Base-by-base conservation (phyloP, 2,329 filamentous ascomycete genomes). In the Verticillium zaregamsianum region DNA sequence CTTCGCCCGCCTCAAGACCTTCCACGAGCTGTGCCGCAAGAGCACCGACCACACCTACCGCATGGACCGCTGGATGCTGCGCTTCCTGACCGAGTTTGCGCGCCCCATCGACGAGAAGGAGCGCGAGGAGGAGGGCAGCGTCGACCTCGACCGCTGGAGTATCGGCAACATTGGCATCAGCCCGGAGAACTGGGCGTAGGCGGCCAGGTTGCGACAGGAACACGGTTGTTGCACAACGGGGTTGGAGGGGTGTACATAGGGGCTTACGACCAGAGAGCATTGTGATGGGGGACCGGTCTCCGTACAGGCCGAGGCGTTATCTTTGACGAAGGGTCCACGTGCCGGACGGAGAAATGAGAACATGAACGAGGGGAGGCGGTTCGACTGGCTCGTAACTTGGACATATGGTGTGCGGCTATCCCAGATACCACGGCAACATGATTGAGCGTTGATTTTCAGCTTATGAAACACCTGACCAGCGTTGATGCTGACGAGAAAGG, bases 31-130 rank as follows among this genome's bases (percentile, higher is more conserved):
- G 2, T 81, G 78, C 64, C 69, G 71, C 52, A 70, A 69, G 37
- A 73, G 69, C 20, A 74, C 72, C 64, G 73, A 75, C 62, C 71
- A 71, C 2, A 73, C 70, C 49, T 79, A 79, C 63, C 66, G 72
- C 17, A 70, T 79, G 70, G 77, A 79, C 66, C 65, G 69, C 59
- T 80, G 77, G 77, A 75, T 79, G 73, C 67, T 79, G 33, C 68
- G 70, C 7, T 79, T 79, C 61, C 66, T 74, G 25, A 67, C 66
- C 25, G 72, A 71, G 55, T 74, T 74, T 60, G 70, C 70, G 5
- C 62, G 68, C 12, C 69, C 69, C 3, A 69, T 72, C 52, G 68
- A 71, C 31, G 70, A 71, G 59, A 71, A 67, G 61, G 69, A 70
- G 58, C 68, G 66, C 33, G 67, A 68, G 45, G 62, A 63, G 5